These are phyloP conservation scores for Penicillium oxalicum DNA, from an alignment of 2,329 filamentous ascomycete species.

Conservation along the genomic window DNA sequence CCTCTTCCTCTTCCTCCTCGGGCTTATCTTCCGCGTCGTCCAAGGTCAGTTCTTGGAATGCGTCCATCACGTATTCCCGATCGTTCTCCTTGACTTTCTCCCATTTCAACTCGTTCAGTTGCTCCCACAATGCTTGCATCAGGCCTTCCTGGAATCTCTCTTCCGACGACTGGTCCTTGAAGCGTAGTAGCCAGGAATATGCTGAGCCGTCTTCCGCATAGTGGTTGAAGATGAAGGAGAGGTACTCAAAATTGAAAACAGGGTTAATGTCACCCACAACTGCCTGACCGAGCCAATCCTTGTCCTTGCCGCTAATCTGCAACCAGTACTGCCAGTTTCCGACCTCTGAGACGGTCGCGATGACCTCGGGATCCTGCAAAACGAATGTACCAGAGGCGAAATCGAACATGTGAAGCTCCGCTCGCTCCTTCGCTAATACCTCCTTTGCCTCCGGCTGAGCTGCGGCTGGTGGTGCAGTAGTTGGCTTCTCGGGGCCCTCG, in stretches of 20 bases:
- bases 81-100: constrained; percentile 86
- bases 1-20: constrained; percentile 50
- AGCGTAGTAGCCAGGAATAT: constrained; percentile 91
- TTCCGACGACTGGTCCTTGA: constrained; percentile 73
- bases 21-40: constrained; percentile 63
- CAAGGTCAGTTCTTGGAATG: constrained; percentile 91
- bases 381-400: constrained; percentile 81
- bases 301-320: constrained; percentile 68
- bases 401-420: constrained; percentile 90
- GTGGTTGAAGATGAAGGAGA: constrained; percentile 99
- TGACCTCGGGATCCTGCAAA: constrained; percentile 67
- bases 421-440: constrained; percentile 66
- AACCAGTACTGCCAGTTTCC: constrained; percentile 96
- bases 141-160: constrained; percentile 89
- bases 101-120: constrained; percentile 92
- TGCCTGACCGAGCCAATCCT: constrained; percentile 79
- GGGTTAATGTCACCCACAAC: constrained; percentile 90
- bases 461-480: constrained; percentile 55
- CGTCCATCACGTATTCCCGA: constrained; percentile 87
- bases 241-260: constrained; percentile 96
- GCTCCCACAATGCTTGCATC: constrained; percentile 95
- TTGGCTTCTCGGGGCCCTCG: constrained; percentile 43
- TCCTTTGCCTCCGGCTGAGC: constrained; percentile 63
- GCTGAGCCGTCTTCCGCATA: constrained; percentile 82
- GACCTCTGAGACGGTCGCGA: constrained; percentile 75